These are phyloP conservation scores for Megacollybia marginata DNA, from an alignment of 768 basidiomycete species.

Conservation along the genomic window DNA sequence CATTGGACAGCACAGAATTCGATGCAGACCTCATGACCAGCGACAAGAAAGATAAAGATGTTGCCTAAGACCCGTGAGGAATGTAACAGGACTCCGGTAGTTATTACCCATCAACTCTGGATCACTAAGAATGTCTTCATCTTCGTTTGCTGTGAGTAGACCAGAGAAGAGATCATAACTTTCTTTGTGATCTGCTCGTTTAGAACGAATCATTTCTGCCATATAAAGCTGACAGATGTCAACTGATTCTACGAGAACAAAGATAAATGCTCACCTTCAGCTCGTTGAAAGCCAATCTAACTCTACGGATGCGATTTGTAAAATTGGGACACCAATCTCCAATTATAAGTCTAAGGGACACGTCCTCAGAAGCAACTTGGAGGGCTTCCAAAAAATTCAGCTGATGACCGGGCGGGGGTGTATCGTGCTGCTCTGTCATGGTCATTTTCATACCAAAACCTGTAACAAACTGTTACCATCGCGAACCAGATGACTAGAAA, in stretches of 20 bases:
- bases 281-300: conserved; percentile 34
- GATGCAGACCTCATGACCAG: conserved; percentile 46
- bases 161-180: conserved; percentile 46
- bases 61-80: conserved; percentile 20
- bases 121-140: conserved; percentile 27
- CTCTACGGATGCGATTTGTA: conserved; percentile 22
- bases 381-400: conserved; percentile 40
- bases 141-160: conserved; percentile 42
- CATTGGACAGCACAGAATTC: too few relatives aligned
- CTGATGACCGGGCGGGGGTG: conserved; percentile 32
- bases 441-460: conserved; percentile 44
- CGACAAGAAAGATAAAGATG: conserved; percentile 47
- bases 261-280: conserved; percentile 22
- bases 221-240: conserved; percentile 23
- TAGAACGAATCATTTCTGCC: conserved; percentile 44
- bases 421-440: conserved; percentile 18
- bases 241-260: neutral
- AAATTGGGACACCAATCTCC: conserved; percentile 32
- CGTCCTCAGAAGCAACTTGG: conserved; percentile 30
- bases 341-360: conserved; percentile 28
- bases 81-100: neutral
- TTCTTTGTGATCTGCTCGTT: conserved; percentile 27
- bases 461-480: conserved; percentile 6
- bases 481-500: neutral
- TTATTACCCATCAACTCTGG: conserved; percentile 27